Base-by-base conservation (phyloP, 75 land plant species). In the Pseudotsuga menziesii region DNA sequence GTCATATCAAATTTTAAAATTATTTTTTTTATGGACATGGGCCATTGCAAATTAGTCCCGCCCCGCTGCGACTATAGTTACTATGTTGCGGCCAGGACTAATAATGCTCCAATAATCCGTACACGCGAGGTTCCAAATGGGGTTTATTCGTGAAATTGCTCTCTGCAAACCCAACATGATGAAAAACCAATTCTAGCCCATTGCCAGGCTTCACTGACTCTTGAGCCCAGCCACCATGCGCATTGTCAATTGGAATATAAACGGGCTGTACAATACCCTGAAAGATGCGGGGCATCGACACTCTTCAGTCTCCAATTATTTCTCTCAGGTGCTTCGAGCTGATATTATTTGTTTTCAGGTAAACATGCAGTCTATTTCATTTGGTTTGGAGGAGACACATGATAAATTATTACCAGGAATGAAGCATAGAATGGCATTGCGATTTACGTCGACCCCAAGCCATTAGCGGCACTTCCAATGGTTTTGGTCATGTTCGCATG, bases 261-360 rank as follows among this genome's bases (percentile, higher is more conserved):
- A 84, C 26, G 86, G 86, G 20, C 79, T 84, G 17, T 84, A 84
- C 80, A 70, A 64, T 41, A 84, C 86, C 5, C 86, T 84, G 76
- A 84, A 84, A 69, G 86, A 84, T 74, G 86, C 86, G 15, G 75
- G 80, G 15, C 20, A 52, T 36, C 86, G 86, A 26, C 69, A 81
- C 55, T 14, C 74, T 27, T 84, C 86, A 19, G 79, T 78, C 13
- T 61, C 76, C 23, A 56, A 59, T 16, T 84, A 84, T 64, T 81
- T 84, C 73, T 66, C 80, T 36, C n/a, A 81, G 41, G 52, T 74
- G 19, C 86, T 84, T 70, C 69, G 74, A 20, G 86, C 86, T 6
- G 86, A 84, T 32, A 81, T 84, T 62, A 48, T 84, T 61, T 84
- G 86, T 52, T 84, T 84, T 52, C 86, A 84, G 86, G 86, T 84